Conservation (phyloP, 805 yeast species). For the Scheffersomyces ergatensis region DNA sequence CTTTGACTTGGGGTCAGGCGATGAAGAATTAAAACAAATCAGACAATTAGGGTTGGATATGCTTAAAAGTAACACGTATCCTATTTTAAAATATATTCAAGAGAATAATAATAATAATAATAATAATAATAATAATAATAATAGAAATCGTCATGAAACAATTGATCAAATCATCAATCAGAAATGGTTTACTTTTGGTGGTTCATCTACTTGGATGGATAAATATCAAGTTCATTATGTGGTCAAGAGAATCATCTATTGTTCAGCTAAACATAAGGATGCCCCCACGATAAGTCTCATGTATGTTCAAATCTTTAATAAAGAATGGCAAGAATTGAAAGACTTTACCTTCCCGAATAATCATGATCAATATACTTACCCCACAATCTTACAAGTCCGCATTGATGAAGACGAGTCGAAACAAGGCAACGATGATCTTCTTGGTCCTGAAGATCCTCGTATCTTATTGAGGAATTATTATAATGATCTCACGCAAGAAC, state of each 20-base stretch:
- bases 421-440: neutral
- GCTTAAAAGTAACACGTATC: no score
- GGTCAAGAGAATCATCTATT: constrained; percentile 25
- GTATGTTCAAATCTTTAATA: constrained; percentile 17
- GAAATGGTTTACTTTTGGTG: no score
- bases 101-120: no score
- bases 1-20: no score
- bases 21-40: no score
- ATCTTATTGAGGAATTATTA: constrained; percentile 9
- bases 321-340: constrained; percentile 17
- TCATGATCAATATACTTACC: neutral
- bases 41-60: no score
- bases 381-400: constrained; percentile 9
- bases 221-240: constrained; percentile 26
- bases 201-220: constrained; percentile 15
- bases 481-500: constrained; percentile 4
- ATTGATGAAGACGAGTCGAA: constrained; percentile 1
- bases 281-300: constrained; percentile 23
- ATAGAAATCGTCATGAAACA: no score
- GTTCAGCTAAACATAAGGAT: constrained; percentile 16
- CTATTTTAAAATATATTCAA: no score
- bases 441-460: constrained; percentile 18
- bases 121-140: no score
- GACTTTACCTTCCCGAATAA: constrained; percentile 7
- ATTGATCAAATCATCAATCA: no score